Evolutionary conservation across 345 rosid species (phyloP).

Genomic region (Dipteronia dyeriana): DNA sequence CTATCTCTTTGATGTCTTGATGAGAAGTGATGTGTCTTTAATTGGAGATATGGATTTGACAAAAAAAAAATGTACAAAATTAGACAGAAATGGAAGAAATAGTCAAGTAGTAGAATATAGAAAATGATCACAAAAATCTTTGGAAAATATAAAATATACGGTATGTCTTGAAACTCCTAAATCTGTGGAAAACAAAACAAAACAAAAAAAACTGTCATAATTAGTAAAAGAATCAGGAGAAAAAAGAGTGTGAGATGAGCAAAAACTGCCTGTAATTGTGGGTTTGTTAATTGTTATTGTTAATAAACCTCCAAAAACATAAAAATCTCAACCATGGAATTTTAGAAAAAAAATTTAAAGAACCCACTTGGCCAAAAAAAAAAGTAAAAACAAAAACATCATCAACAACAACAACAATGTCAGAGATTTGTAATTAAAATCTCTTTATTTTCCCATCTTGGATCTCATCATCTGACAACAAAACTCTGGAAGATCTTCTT

Average conservation of each 20-base stretch:
- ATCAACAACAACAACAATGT: slow-evolving; percentile 27
- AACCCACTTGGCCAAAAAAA: slow-evolving; percentile 20
- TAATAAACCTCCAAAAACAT: neutral
- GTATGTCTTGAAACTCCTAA: slow-evolving; percentile 14
- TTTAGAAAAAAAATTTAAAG: neutral
- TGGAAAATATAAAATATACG: neutral
- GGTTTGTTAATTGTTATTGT: slow-evolving; percentile 20
- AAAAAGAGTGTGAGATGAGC: slow-evolving; percentile 2
- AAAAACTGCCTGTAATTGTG: slow-evolving; percentile 25
- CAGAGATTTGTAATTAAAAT: slow-evolving; percentile 32
- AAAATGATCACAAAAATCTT: neutral
- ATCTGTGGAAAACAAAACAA: neutral
- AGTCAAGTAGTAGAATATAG: neutral
- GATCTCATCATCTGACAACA: slow-evolving; percentile 48
- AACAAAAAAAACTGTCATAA: neutral
- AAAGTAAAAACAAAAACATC: slow-evolving; percentile 13
- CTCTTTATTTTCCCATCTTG: slow-evolving; percentile 37
- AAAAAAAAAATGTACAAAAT: neutral
- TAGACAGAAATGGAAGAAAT: neutral
- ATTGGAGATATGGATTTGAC: neutral
- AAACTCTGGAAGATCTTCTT: slow-evolving; percentile 46
- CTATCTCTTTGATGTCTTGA: neutral
- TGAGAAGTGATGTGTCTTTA: neutral
- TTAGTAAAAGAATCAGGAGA: neutral
- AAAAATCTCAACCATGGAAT: slow-evolving; percentile 28